Evolutionary conservation across 2,329 filamentous ascomycete genomes (phyloP).

Genomic region (Penicillium sp.): DNA sequence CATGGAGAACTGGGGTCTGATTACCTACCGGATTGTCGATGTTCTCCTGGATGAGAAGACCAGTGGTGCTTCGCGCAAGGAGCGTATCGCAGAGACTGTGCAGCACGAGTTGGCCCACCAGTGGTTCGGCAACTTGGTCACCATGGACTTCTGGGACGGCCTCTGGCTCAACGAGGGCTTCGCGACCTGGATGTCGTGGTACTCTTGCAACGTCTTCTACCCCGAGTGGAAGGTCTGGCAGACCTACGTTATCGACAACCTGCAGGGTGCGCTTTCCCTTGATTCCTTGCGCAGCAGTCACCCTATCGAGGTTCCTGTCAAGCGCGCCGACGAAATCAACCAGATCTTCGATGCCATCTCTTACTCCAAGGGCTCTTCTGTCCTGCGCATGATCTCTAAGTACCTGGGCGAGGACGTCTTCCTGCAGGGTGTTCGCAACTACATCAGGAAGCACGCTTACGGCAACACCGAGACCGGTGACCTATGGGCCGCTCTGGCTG

Average conservation of each 20-base stretch:
- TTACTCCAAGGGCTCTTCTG: slow-evolving; percentile 93
- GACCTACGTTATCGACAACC: slow-evolving; percentile 85
- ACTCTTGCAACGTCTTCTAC: slow-evolving; percentile 90
- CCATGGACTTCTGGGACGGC: slow-evolving; percentile 98
- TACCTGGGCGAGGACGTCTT: slow-evolving; percentile 90
- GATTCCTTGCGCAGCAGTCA: slow-evolving; percentile 93
- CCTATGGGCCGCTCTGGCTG: slow-evolving; percentile 80
- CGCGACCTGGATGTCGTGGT: slow-evolving; percentile 90
- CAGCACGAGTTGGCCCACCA: slow-evolving; percentile 97
- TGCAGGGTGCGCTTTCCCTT: slow-evolving; percentile 79
- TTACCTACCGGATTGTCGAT: slow-evolving; percentile 92
- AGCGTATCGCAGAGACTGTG: slow-evolving; percentile 89
- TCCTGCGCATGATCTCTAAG: slow-evolving; percentile 94
- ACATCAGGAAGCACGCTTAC: slow-evolving; percentile 95
- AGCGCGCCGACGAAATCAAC: slow-evolving; percentile 92
- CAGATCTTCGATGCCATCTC: slow-evolving; percentile 98
- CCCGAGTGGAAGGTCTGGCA: slow-evolving; percentile 99
- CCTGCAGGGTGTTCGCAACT: slow-evolving; percentile 83
- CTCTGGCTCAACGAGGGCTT: slow-evolving; percentile 95
- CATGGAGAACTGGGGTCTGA: slow-evolving; percentile 98
- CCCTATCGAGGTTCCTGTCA: slow-evolving; percentile 93
- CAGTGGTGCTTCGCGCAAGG: slow-evolving; percentile 81
- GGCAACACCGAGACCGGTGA: slow-evolving; percentile 89
- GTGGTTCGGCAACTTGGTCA: slow-evolving; percentile 97
- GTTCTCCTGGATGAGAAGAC: slow-evolving; percentile 87